Evolutionary conservation across 108 stramenopile genomes (phyloP), one percentile per base, ranked within the genome.

Genomic region (Fistulifera pelliculosa): DNA sequence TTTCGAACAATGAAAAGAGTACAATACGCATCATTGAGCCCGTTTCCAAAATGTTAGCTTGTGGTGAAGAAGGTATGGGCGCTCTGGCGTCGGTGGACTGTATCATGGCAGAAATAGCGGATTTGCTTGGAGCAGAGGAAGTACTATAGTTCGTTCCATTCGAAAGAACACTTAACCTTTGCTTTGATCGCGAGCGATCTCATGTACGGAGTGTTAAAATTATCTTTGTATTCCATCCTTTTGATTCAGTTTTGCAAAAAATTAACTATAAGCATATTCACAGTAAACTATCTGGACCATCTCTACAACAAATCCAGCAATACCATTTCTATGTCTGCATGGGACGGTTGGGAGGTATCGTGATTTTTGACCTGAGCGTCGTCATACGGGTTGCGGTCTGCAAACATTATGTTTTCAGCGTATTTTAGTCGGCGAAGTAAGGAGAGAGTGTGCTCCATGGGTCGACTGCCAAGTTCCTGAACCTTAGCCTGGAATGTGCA

Each of bases 51-150:
- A 69, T 45, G 17, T 60, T 95, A 52, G 94, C 94, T 6, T 95
- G 94, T 70, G 94, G 94, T 17, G 90, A 93, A 26, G 59, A 74
- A 38, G 94, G 16, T 58, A 75, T 4, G 31, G 94, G 94, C 3
- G 94, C 94, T 8, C 58, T 95, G 58, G 94, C 94, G 27, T 54
- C 73, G 0, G 65, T 90, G 8, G 64, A 73, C 10, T 68, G 69
- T 25, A 90, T 94, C 21, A 21, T 45, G 19, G 44, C 44, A 11
- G 21, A 45, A 17, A 45, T 45, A 8, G 31, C 31, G 31, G 31
- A 35, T 35, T 3, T 35, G 3, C 31, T 35, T 35, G n/a, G n/a
- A n/a, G n/a, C n/a, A n/a, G n/a, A n/a, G n/a, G n/a, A n/a, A n/a
- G n/a, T n/a, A n/a, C n/a, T n/a, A n/a, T n/a, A n/a, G n/a, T n/a